Conservation (phyloP, 2,329 filamentous ascomycete genomes). For the Penicillium sp. region DNA sequence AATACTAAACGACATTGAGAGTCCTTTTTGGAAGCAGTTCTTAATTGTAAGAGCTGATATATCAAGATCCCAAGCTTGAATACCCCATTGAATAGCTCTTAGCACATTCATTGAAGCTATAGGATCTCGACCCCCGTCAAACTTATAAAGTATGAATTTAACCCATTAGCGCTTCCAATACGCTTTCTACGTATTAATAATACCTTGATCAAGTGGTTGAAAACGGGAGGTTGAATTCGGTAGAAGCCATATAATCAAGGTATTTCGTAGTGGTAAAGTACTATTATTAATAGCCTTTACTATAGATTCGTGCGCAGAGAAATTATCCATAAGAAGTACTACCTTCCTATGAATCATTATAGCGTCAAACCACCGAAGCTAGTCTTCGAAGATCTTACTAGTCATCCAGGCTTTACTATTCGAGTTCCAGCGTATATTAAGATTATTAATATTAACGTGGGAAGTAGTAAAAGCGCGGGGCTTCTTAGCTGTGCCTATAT, state of each 20-base stretch:
- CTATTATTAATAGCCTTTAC: not conserved
- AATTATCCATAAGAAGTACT: not conserved
- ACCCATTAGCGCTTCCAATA: not conserved
- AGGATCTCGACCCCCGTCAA: not conserved
- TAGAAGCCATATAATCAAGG: not conserved
- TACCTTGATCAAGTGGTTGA: not conserved
- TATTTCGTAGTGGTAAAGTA: not conserved
- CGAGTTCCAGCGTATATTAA: not conserved
- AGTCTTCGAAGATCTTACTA: not conserved
- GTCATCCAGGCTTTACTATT: not conserved
- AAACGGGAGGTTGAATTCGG: not conserved
- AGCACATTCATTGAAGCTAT: not conserved
- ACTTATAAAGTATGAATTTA: not conserved
- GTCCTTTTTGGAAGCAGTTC: not conserved
- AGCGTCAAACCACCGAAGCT: not conserved
- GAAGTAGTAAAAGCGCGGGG: not conserved
- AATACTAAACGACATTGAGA: not conserved
- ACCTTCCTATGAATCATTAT: not conserved
- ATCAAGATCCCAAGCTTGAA: not conserved
- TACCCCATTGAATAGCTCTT: not conserved
- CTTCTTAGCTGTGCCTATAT: not conserved
- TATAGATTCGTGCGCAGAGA: not conserved
- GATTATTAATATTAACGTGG: not conserved
- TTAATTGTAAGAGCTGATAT: not conserved
- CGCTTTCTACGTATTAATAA: not conserved